A percentile compares a stretch with the other conserved stretches of the same genome.
These are phyloP conservation scores for Saussurea involucrata DNA, from an alignment of 129 eudicot species.

Conservation along the genomic window DNA sequence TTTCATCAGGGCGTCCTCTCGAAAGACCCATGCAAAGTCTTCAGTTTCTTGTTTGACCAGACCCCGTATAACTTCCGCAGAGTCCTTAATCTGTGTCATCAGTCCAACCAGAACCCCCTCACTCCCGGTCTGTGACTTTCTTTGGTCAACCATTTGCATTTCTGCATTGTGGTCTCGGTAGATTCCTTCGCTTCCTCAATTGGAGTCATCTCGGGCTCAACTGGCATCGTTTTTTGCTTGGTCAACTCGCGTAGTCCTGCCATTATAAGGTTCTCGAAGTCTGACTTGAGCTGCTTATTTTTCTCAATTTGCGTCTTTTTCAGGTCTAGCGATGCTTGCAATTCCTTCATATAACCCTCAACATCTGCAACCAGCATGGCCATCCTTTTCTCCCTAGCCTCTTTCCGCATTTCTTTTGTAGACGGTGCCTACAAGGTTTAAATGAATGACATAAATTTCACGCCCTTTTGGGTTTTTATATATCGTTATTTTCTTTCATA, in stretches of 20 bases:
- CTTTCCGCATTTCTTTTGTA: background rate
- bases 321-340: background rate
- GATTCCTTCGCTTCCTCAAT: background rate
- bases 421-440: background rate
- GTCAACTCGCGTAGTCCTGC: background rate
- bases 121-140: too few species aligned
- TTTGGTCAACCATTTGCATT: background rate
- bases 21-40: background rate
- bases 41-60: background rate
- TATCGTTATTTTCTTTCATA: too few species aligned
- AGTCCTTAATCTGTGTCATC: background rate
- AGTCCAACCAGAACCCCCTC: background rate
- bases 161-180: background rate
- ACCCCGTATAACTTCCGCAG: background rate
- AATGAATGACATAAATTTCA: background rate
- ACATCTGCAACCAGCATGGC: background rate
- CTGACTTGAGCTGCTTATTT: background rate
- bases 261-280: background rate
- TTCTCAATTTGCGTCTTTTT: background rate
- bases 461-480: too few species aligned
- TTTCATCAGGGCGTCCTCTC: background rate
- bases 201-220: too few species aligned
- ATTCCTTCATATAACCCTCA: background rate
- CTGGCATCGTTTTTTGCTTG: background rate
- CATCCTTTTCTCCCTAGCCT: background rate